Conservation (phyloP, 2,329 filamentous ascomycete species). For the Aphanocladium album region DNA sequence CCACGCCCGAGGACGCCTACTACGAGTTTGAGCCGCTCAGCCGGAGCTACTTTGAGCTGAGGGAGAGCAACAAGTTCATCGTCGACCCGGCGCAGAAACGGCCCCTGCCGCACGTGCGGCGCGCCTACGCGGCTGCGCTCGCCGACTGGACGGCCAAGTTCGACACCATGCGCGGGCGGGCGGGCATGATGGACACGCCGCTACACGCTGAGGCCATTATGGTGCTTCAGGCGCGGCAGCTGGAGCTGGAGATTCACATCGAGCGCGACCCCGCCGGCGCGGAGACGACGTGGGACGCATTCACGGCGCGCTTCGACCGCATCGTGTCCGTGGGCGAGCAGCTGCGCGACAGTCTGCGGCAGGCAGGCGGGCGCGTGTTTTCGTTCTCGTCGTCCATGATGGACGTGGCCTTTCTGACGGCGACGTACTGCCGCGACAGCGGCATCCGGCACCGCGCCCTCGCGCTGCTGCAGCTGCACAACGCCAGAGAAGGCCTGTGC, state of each 20-base stretch:
- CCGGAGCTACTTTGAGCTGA: constrained; percentile 1
- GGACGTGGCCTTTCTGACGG: background rate
- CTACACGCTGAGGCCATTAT: background rate
- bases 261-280: background rate
- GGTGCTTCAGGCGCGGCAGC: background rate
- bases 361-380: background rate
- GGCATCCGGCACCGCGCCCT: background rate
- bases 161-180: background rate
- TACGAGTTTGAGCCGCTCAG: constrained; percentile 5
- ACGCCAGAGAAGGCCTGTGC: constrained; percentile 1
- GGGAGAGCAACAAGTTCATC: constrained; percentile 1
- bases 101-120: background rate
- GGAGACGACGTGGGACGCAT: background rate
- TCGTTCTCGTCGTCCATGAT: constrained; percentile 8
- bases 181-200: background rate
- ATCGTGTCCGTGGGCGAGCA: background rate
- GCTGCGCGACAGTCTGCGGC: background rate
- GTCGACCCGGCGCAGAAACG: background rate
- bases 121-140: background rate
- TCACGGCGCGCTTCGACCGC: background rate
- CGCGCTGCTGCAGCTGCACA: background rate
- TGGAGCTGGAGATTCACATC: background rate
- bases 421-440: background rate
- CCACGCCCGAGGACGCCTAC: background rate
- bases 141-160: background rate